These are phyloP conservation scores for Apiospora aurea DNA, from an alignment of 2,329 filamentous ascomycete species.

Conservation along the genomic window DNA sequence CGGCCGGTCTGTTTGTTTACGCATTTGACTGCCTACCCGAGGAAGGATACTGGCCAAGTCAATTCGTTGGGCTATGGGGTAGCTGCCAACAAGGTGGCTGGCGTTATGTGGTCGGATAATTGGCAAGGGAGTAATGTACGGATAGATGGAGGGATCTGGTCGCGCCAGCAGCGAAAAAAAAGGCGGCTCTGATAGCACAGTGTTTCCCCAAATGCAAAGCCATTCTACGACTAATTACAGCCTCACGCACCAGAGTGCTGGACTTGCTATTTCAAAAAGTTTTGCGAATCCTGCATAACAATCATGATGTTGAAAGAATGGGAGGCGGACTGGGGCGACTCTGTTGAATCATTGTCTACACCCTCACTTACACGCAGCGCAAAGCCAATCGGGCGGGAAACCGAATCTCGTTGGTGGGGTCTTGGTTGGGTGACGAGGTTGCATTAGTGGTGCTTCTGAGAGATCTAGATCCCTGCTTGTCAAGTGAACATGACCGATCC, in stretches of 20 bases:
- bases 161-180: too few species aligned
- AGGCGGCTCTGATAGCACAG: neutral
- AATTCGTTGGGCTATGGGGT: too few species aligned
- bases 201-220: neutral
- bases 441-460: neutral
- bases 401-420: neutral
- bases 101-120: too few species aligned
- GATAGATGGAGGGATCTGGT: too few species aligned
- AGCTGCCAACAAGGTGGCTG: too few species aligned
- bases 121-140: too few species aligned
- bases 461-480: neutral
- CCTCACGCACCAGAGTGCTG: too few species aligned
- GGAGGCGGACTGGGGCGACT: neutral
- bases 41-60: too few species aligned
- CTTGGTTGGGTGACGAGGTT: neutral
- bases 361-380: neutral
- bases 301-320: neutral
- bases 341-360: neutral
- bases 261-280: neutral
- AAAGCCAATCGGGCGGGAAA: slow-evolving; percentile 3
- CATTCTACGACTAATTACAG: too few species aligned
- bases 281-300: neutral
- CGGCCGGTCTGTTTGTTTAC: too few species aligned
- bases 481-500: neutral
- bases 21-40: too few species aligned